phyloP scores from a whole-genome alignment of 225 moss, liverwort and hornwort species.

The Bryum argenteum region DNA sequence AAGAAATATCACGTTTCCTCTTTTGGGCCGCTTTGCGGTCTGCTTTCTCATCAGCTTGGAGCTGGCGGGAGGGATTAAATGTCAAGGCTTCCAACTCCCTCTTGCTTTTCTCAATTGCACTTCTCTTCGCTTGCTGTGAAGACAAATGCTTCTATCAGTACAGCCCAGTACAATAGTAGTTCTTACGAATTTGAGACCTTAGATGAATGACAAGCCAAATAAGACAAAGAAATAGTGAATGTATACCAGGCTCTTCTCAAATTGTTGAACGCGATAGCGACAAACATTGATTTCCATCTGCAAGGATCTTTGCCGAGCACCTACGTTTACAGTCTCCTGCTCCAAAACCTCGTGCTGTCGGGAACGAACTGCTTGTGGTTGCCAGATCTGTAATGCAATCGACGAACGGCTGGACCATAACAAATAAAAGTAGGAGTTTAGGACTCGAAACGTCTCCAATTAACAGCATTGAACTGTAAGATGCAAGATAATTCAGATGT shows the following conservation, averaged over 20 bases:
- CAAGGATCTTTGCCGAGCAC: conserved; percentile 50
- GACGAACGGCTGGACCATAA: conserved; percentile 46
- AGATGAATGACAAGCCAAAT: conserved; percentile 2
- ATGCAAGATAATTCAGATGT: neutral
- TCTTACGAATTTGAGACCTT: neutral
- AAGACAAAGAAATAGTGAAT: conserved; percentile 7
- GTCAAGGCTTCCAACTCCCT: conserved; percentile 49
- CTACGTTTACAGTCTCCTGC: conserved; percentile 50
- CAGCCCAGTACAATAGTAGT: conserved; percentile 9
- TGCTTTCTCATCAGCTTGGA: conserved; percentile 19
- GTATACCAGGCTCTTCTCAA: conserved; percentile 60
- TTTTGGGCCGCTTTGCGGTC: conserved; percentile 32
- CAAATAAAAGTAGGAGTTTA: neutral
- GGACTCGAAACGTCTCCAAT: conserved; percentile 3
- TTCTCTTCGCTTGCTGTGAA: conserved; percentile 52
- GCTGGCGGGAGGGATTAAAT: conserved; percentile 47
- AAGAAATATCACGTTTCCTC: conserved; percentile 42
- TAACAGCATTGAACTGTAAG: neutral
- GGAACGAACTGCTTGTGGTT: conserved; percentile 60
- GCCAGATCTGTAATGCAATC: conserved; percentile 56
- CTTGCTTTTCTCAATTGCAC: conserved; percentile 36
- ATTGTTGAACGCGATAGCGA: conserved; percentile 49
- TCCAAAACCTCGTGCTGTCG: conserved; percentile 54
- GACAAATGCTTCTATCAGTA: conserved; percentile 28
- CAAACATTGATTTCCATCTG: conserved; percentile 63